Base-by-base conservation (phyloP, 495 filamentous ascomycete species). In the Podospora pseudoanserina region DNA sequence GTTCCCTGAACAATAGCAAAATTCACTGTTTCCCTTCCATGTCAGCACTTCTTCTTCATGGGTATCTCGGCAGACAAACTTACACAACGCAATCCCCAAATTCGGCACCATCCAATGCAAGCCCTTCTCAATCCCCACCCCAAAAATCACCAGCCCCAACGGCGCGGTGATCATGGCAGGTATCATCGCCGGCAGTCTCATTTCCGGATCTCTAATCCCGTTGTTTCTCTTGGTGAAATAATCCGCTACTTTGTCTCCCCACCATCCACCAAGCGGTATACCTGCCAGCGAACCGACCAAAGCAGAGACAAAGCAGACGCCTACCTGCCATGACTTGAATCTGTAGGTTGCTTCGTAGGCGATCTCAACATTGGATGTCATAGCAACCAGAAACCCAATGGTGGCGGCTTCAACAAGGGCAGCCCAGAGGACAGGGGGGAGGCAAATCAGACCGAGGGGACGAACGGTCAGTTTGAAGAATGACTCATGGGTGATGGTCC, bases 101-200 rank as follows among this genome's bases (percentile, higher is more conserved):
- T 83, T 86, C 0, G 85, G 83, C 56, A 81, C 79, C 7, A 86
- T 86, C 85, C 85, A 87, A 65, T 85, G 84, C 27, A 84, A 71
- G 39, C 78, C 70, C 34, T 83, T 68, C 54, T 83, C 67, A 61
- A 86, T 84, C 0, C 84, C 82, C 66, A 85, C 80, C 0, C 85
- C 85, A 71, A 84, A 86, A 23, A 88, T 69, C 9, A 86, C 72
- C 11, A 86, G 68, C 0, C 78, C 73, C 7, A 86, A 66, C 0
- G 85, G 84, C 1, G 79, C 76, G 0, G 77, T 77, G 27, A 87
- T 77, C 18, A 80, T 71, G 60, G 80, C 79, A 2, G 82, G 73
- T 20, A 77, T 70, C 26, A 84, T 82, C 23, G 83, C 79, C 1
- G 83, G 78, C 19, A 86, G 77, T 39, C 85, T 78, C 83, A 87